phyloP scores from a whole-genome alignment of 2,329 filamentous ascomycete species.

The Paraconiothyrium brasiliense region DNA sequence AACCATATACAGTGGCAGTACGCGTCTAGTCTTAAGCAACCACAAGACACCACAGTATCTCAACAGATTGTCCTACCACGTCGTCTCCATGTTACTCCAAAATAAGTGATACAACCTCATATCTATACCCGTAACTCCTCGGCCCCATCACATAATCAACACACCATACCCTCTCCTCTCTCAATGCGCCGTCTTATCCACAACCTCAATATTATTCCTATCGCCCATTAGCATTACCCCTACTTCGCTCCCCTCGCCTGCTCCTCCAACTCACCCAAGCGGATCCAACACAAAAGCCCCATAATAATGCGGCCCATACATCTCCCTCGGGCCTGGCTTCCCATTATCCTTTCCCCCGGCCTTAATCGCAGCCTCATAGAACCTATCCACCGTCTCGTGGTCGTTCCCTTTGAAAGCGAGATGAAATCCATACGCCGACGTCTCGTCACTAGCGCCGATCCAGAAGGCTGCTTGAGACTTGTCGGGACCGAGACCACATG shows the following conservation, averaged over 20 bases:
- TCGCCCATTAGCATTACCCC: slow-evolving; percentile 4
- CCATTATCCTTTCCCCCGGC: slow-evolving; percentile 39
- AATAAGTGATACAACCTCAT: background rate
- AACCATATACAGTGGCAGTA: background rate
- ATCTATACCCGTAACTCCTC: background rate
- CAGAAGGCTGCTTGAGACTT: slow-evolving; percentile 24
- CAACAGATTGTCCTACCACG: background rate
- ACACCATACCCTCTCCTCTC: background rate
- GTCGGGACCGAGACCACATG: slow-evolving; percentile 28
- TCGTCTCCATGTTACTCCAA: background rate
- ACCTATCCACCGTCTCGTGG: slow-evolving; percentile 29
- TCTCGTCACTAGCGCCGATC: slow-evolving; percentile 25
- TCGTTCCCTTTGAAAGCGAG: slow-evolving; percentile 32
- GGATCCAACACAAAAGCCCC: slow-evolving; percentile 40
- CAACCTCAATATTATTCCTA: slow-evolving; percentile 37
- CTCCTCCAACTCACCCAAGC: slow-evolving; percentile 28
- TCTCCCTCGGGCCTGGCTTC: slow-evolving; percentile 32
- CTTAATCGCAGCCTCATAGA: slow-evolving; percentile 34
- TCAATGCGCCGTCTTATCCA: slow-evolving; percentile 25
- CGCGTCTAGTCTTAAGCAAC: background rate
- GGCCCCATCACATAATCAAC: background rate
- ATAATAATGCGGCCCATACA: slow-evolving; percentile 41
- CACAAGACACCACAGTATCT: background rate
- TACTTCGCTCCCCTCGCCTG: background rate
- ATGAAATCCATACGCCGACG: slow-evolving; percentile 21